Base-by-base conservation (phyloP, 164 flowering plant genomes). In the Nymphaea colorata region DNA sequence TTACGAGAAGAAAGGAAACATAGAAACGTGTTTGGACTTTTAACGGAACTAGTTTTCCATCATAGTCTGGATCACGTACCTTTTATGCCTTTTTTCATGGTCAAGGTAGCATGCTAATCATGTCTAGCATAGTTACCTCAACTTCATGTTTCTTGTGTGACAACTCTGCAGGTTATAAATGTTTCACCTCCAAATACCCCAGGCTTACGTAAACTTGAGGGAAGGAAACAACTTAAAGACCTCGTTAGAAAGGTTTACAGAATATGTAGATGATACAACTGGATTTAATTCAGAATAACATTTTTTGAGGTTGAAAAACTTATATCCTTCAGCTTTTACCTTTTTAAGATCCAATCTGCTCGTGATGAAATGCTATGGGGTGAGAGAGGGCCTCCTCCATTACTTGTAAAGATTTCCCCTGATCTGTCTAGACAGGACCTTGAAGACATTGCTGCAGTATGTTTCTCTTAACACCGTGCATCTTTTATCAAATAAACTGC, bases 351-450 rank as follows among this genome's bases (percentile, higher is more conserved):
- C 75, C 96, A 89, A 86, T 96, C 93, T 72, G 98, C 99, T 75
- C 91, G 99, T 69, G 97, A 95, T 80, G 98, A 95, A 80, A 95
- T 95, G 99, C 98, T 90, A 76, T 95, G 99, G 99, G 99, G 90
- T 68, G 99, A 92, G 69, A 98, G 92, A 71, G 99, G 99, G 18
- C 97, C 98, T 4, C 99, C 99, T 67, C 99, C 99, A 8, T 76
- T 95, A 79, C 93, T 95, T 59, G 99, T 95, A 55, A 95, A 95
- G 78, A 90, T 95, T 77, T 96, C 97, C 70, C 98, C 98, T 36
- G 96, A 92, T 76, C 74, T 95, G 87, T 88, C 98, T 45, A 89
- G 81, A 71, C 89, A 85, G 70, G 99, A 92, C 73, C 96, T 95
- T 71, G 99, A 88, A 82, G 99, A 95, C 80, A 92, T 95, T 76